phyloP scores from a whole-genome alignment of 352 stramenopile species.

The Phytophthora cryptogea region DNA sequence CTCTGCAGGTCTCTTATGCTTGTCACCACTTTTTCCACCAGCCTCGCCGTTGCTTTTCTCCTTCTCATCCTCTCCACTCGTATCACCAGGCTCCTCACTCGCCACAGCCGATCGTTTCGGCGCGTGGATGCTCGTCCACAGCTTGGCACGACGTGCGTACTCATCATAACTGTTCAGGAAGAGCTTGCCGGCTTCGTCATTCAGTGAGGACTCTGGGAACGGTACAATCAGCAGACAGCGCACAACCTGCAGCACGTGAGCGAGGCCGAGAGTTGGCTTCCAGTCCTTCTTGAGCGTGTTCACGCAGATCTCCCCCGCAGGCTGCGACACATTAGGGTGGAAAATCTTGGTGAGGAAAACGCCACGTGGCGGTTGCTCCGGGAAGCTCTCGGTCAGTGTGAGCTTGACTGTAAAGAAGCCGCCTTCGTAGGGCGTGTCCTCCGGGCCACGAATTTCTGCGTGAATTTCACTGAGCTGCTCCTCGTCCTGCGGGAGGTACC shows the following conservation, averaged over 20 bases:
- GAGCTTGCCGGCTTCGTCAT: slow-evolving; percentile 98
- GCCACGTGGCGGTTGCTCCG: slow-evolving; percentile 82
- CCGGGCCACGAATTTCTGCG: slow-evolving; percentile 96
- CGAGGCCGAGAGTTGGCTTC: slow-evolving; percentile 93
- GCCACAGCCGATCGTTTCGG: slow-evolving; percentile 45
- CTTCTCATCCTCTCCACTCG: slow-evolving; percentile 30
- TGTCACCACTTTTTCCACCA: slow-evolving; percentile 2
- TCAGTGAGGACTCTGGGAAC: slow-evolving; percentile 98
- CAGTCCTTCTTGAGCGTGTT: slow-evolving; percentile 99
- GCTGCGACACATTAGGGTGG: slow-evolving; percentile 98
- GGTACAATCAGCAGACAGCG: slow-evolving; percentile 99
- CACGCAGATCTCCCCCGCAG: slow-evolving; percentile 98
- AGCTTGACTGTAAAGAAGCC: slow-evolving; percentile 97
- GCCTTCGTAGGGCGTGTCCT: slow-evolving; percentile 97
- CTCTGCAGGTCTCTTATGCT: slow-evolving; percentile 29
- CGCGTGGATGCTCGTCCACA: slow-evolving; percentile 93
- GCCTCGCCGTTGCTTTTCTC: slow-evolving; percentile 11
- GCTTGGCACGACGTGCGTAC: slow-evolving; percentile 88
- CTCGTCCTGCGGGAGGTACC: slow-evolving; percentile 91
- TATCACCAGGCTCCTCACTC: slow-evolving; percentile 25
- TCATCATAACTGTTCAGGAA: slow-evolving; percentile 99
- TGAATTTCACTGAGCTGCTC: slow-evolving; percentile 93
- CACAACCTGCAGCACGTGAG: slow-evolving; percentile 98
- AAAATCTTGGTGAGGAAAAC: slow-evolving; percentile 99
- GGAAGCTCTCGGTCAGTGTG: slow-evolving; percentile 88